Percentiles rank a stretch among this genome's conserved stretches.
Evolutionary conservation across 139 green algal species (phyloP).

Genomic region (Chlorella sp.): DNA sequence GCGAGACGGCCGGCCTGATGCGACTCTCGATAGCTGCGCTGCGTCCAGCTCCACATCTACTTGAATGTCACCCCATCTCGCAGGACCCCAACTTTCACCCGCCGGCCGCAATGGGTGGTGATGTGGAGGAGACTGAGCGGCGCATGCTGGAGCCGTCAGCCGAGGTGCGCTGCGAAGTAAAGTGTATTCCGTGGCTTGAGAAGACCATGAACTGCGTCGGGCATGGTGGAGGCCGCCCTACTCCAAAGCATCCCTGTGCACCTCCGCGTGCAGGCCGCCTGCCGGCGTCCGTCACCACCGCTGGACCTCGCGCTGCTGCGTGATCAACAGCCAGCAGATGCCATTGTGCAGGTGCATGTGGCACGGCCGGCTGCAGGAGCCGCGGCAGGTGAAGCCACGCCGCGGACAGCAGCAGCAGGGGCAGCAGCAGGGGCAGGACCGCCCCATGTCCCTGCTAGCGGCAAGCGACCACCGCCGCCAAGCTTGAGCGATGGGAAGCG

Average conservation of each 20-base stretch:
- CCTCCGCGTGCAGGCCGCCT: background rate
- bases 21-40: too few species aligned
- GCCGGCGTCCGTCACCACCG: background rate
- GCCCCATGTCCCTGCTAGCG: background rate
- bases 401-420: background rate
- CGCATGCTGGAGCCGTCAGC: slow-evolving; percentile 21
- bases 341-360: too few species aligned
- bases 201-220: too few species aligned
- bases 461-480: background rate
- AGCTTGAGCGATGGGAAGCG: background rate
- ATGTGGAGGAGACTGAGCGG: slow-evolving; percentile 44
- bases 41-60: too few species aligned
- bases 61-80: background rate
- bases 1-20: too few species aligned
- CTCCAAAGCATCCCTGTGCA: too few species aligned
- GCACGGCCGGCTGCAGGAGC: too few species aligned
- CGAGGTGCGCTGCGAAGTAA: too few species aligned
- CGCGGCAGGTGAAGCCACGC: too few species aligned
- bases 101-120: slow-evolving; percentile 46
- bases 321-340: background rate
- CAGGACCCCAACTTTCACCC: slow-evolving; percentile 53
- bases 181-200: too few species aligned
- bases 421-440: background rate
- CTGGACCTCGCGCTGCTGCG: background rate
- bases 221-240: too few species aligned